Conservation (phyloP, 2,329 filamentous ascomycete genomes). For the Neonectria neomacrospora region DNA sequence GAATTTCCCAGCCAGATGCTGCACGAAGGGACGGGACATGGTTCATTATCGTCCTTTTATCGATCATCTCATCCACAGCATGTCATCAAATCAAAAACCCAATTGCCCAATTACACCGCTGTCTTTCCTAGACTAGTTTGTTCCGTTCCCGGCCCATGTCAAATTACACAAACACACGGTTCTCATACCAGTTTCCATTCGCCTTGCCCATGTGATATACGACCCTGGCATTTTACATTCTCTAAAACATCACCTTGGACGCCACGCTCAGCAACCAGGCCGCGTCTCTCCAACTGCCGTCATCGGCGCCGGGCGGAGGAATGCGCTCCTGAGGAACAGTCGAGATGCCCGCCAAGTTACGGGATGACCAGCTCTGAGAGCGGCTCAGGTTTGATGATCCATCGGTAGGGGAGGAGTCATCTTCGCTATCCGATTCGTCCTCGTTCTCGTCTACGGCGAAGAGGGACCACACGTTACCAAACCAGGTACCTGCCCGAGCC, state of each 20-base stretch:
- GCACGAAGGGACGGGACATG: not conserved
- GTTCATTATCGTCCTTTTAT: not conserved
- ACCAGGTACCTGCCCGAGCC: constrained; percentile 66
- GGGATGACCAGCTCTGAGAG: constrained; percentile 48
- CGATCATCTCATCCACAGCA: constrained; percentile 4
- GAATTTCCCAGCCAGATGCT: not conserved
- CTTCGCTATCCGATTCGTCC: constrained; percentile 59
- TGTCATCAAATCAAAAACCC: constrained; percentile 14
- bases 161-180: not conserved
- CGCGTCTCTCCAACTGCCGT: constrained; percentile 73
- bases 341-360: constrained; percentile 55
- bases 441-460: constrained; percentile 72
- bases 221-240: not conserved
- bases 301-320: constrained; percentile 61
- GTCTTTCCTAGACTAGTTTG: not conserved
- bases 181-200: constrained; percentile 9
- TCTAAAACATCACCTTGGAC: constrained; percentile 67
- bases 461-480: constrained; percentile 69
- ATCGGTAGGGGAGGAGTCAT: constrained; percentile 43
- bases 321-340: constrained; percentile 58
- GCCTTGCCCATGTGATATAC: constrained; percentile 17
- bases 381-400: constrained; percentile 45
- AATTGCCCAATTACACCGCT: constrained; percentile 27
- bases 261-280: constrained; percentile 75
- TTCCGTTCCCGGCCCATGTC: constrained; percentile 5